These are phyloP conservation scores for Collybia sordida DNA, from an alignment of 768 basidiomycete species.

Conservation along the genomic window DNA sequence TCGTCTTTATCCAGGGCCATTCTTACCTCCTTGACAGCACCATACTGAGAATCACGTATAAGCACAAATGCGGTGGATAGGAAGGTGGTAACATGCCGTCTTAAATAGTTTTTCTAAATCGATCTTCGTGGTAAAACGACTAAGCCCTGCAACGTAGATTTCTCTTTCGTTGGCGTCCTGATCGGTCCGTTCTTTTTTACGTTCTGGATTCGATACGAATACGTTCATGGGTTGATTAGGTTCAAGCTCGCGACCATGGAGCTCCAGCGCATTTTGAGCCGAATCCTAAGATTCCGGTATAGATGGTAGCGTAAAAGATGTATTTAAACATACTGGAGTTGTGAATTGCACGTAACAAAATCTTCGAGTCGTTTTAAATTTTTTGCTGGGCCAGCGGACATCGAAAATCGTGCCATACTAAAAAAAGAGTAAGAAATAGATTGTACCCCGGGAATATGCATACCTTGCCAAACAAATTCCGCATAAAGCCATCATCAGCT, in stretches of 20 bases:
- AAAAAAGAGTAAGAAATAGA: constrained; percentile 4
- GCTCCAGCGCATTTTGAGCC: constrained; percentile 76
- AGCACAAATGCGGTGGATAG: constrained; percentile 1
- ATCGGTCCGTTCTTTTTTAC: constrained; percentile 89
- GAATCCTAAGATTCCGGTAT: constrained; percentile 39
- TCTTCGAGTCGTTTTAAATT: constrained; percentile 86
- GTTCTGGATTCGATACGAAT: constrained; percentile 85
- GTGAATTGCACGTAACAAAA: constrained; percentile 96
- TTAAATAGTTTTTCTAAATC: constrained; percentile 82
- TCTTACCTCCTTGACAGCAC: constrained; percentile 77
- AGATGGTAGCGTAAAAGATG: background rate
- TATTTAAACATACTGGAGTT: constrained; percentile 60
- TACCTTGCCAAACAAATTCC: constrained; percentile 79
- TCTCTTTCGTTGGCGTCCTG: constrained; percentile 82
- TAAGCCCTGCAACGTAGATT: constrained; percentile 85
- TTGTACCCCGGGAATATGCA: constrained; percentile 12
- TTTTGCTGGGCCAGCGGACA: constrained; percentile 97
- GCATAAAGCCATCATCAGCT: constrained; percentile 73
- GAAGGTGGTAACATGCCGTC: constrained; percentile 47
- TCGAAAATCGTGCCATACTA: constrained; percentile 93
- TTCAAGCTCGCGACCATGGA: constrained; percentile 77
- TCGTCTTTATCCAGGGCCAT: constrained; percentile 73
- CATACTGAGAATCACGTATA: constrained; percentile 54
- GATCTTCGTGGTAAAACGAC: constrained; percentile 69
- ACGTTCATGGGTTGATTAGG: constrained; percentile 71